Conservation (phyloP, 768 basidiomycete species). For the Sistotremastrum niveocremeum region DNA sequence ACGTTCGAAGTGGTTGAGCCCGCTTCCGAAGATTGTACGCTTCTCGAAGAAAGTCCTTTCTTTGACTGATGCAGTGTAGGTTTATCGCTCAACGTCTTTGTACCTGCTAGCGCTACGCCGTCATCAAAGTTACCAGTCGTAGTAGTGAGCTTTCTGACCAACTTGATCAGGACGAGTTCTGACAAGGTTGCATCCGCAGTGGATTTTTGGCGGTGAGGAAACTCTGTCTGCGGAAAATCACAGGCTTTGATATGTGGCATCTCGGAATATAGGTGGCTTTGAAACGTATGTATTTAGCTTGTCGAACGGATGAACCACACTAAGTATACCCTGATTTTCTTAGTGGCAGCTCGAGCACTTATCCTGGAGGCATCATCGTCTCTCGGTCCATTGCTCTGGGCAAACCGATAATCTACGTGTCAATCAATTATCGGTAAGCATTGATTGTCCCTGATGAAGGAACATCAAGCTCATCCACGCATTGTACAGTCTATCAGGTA, state of each 20-base stretch:
- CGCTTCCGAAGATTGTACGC: constrained; percentile 31
- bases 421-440: constrained; percentile 35
- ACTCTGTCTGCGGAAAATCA: not conserved
- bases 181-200: constrained; percentile 17
- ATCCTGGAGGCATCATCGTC: constrained; percentile 30
- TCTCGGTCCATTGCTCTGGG: constrained; percentile 28
- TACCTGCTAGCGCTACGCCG: constrained; percentile 7
- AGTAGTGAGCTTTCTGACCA: constrained; percentile 7
- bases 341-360: constrained; percentile 16
- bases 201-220: constrained; percentile 34
- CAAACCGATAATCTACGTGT: constrained; percentile 35
- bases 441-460: constrained; percentile 9
- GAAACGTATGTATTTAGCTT: constrained; percentile 3
- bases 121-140: constrained; percentile 11
- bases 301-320: constrained; percentile 1
- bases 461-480: constrained; percentile 11
- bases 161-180: not conserved
- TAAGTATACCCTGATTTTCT: not conserved
- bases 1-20: constrained; percentile 20
- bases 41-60: not conserved
- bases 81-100: constrained; percentile 13
- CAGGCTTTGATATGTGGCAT: not conserved
- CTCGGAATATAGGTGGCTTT: constrained; percentile 7
- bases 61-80: constrained; percentile 2
- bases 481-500: constrained; percentile 9